Percentiles rank a stretch among this genome's conserved stretches.
Conservation (phyloP, 139 green algal genomes). For the Chlorella vulgaris region DNA sequence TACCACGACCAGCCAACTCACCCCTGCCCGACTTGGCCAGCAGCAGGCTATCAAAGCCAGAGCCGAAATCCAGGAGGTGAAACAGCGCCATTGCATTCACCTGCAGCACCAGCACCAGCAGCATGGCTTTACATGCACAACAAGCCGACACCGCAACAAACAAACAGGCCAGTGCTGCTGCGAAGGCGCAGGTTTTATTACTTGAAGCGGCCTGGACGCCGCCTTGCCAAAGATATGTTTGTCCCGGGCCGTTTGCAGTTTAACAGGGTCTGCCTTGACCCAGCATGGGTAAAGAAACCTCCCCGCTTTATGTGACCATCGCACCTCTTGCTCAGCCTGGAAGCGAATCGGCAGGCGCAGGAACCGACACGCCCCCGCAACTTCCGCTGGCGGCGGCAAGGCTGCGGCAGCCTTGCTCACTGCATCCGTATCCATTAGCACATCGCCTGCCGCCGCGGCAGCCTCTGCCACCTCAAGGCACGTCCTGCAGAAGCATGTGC, state of each 20-base stretch:
- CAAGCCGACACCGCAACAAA: too few species aligned
- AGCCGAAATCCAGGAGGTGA: conserved; percentile 70
- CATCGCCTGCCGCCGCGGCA: conserved; percentile 25
- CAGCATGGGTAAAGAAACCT: too few species aligned
- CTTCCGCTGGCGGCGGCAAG: conserved; percentile 15
- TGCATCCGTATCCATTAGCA: conserved; percentile 32
- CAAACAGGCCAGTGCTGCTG: too few species aligned
- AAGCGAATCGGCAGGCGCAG: conserved; percentile 59
- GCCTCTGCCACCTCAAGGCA: conserved; percentile 34
- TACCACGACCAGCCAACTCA: neutral
- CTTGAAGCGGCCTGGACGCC: too few species aligned
- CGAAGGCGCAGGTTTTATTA: too few species aligned
- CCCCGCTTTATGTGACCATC: too few species aligned
- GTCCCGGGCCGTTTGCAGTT: too few species aligned
- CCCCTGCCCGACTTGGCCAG: conserved; percentile 20
- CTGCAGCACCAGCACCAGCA: too few species aligned
- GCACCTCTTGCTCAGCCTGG: too few species aligned
- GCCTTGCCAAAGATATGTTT: too few species aligned
- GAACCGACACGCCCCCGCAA: conserved; percentile 31
- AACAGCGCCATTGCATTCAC: conserved; percentile 65
- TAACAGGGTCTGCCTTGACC: too few species aligned
- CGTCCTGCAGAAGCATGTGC: conserved; percentile 15
- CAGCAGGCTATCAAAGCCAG: conserved; percentile 60
- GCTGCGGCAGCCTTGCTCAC: conserved; percentile 9
- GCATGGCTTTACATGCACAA: too few species aligned